Conservation (phyloP, 208 protist species). For the Crithidia sp. region DNA sequence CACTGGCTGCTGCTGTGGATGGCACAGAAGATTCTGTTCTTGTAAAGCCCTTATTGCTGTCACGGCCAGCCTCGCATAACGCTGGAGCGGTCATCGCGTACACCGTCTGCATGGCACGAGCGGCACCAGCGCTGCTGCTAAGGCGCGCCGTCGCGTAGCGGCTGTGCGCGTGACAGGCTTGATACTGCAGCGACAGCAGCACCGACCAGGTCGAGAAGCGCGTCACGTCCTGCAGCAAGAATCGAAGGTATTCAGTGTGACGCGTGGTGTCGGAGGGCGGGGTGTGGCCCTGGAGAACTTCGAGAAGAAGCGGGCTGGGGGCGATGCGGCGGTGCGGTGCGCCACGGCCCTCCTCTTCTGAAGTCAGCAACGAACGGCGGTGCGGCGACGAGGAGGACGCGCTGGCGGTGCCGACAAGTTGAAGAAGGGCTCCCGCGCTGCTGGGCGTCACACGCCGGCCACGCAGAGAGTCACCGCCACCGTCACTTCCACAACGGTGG, state of each 20-base stretch:
- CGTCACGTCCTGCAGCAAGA: slow-evolving; percentile 35
- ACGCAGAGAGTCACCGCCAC: not conserved
- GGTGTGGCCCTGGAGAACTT: slow-evolving; percentile 49
- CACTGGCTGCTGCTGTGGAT: too few relatives aligned
- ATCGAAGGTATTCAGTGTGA: slow-evolving; percentile 37
- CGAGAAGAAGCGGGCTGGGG: slow-evolving; percentile 41
- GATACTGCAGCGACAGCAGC: slow-evolving; percentile 46
- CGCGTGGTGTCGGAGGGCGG: slow-evolving; percentile 26
- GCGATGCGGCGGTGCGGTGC: slow-evolving; percentile 31
- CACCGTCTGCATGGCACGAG: slow-evolving; percentile 18
- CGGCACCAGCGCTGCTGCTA: not conserved
- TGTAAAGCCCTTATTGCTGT: not conserved
- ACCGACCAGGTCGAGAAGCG: slow-evolving; percentile 37
- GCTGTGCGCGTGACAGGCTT: slow-evolving; percentile 18
- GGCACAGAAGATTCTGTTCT: too few relatives aligned
- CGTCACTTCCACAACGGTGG: not conserved
- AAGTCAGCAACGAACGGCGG: not conserved
- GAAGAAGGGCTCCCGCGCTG: not conserved
- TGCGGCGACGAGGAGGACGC: not conserved
- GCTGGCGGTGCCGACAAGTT: not conserved
- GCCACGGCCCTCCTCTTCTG: slow-evolving; percentile 1
- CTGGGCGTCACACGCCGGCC: not conserved
- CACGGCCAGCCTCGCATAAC: not conserved
- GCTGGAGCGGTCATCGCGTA: slow-evolving; percentile 15
- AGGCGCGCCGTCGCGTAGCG: not conserved